Evolutionary conservation across 1,139 yeast genomes (phyloP), one percentile per base, ranked within the genome.

Genomic region (Saccharomyces hybrid): DNA sequence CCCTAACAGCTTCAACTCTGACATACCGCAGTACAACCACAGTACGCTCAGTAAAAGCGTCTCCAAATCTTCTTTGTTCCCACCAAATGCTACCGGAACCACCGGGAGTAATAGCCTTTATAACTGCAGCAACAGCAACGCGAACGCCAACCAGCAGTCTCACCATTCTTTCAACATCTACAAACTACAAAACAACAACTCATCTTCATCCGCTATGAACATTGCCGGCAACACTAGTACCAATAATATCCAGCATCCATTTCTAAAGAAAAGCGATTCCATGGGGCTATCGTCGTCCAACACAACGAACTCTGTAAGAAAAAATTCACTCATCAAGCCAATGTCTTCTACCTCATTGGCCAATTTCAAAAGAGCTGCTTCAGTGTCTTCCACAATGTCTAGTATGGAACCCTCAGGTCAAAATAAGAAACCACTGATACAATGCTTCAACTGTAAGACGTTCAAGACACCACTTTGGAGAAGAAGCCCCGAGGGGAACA

Each of bases 401-500:
- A 31, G 1, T 11, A 26, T 49, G 27, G 49, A 55, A 25, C 47
- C 50, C 11, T 31, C 50, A 13, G 51, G 38, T 25, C 42, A 44
- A n/a, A 53, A 51, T 20, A 62, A 59, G 47, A 67, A 67, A 53
- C 66, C 68, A 9, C 66, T 62, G 14, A 58, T 69, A 7, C 73
- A 70, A 53, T 93, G 98, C 71, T 85, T 87, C 55, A 93, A 93
- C 72, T 93, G 99, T 73, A 87, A 88, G 64, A 93, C 99, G 0
- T 86, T 82, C 62, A 91, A 95, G 47, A 93, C 99, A 0, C 98
- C 99, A 1, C 73, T 93, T 29, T 93, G 99, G 99, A 80, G 99
- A 67, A 78, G 98, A 58, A 95, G 90, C 69, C 90, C 95, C 28
- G 88, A 87, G 29, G 98, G 98, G 9, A 89, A 90, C 67, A 78